Base-by-base conservation (phyloP, 805 yeast species). In the Cyberlindnera euphorbiae region DNA sequence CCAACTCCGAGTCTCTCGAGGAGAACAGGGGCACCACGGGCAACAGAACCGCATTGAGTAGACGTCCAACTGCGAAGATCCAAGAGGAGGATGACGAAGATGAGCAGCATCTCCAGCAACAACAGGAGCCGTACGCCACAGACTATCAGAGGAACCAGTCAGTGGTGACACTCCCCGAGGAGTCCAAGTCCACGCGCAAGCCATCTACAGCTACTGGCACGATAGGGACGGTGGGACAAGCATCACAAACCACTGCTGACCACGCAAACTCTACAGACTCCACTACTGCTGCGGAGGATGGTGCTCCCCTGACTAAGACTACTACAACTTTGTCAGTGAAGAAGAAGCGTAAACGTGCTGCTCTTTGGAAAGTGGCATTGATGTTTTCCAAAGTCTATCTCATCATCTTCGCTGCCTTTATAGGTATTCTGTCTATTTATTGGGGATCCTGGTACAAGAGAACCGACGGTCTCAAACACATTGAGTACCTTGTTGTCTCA, bases 361-460 rank as follows among this genome's bases (percentile, higher is more conserved):
- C 31, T 13, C 13, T 27, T 30, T 12, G 34, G 41, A 46, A 45
- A 27, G 44, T 46, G 1, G 39, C 39, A n/a, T 18, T 22, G 17
- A 38, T 41, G 31, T 50, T 50, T 22, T 10, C 33, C 3, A 40
- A 22, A 17, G 42, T 39, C 19, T 52, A 50, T 29, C 5, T 46
- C 2, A 14, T 50, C 12, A 29, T 62, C 10, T 47, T 50, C 5
- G 23, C 49, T 17, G 40, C 53, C 13, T 47, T 56, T 18, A 35
- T 56, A 14, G 42, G 50, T 4, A 46, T 58, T 12, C 31, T 62
- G 25, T 50, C 61, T 7, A 50, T 62, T 3, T 52, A 53, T 28
- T 56, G 60, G 59, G 59, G 58, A 5, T 52, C 58, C 0, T 41
- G 47, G 34, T 53, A 37, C 29, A n/a, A 50, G 7, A 38, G 58